These are phyloP conservation scores for Pouteria campechiana DNA, from an alignment of 179 eudicot genomes.

Conservation along the genomic window DNA sequence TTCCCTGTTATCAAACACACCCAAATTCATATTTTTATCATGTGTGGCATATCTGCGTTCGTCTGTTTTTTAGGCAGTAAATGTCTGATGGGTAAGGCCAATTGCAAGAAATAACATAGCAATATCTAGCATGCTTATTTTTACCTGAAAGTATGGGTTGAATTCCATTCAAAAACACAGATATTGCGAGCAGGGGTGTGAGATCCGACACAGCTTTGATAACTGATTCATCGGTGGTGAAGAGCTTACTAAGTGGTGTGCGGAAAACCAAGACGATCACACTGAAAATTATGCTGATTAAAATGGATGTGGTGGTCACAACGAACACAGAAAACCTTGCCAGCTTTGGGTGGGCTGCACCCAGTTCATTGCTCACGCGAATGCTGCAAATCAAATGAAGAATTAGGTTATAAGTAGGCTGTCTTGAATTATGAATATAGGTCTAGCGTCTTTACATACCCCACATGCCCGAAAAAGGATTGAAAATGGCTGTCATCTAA, in stretches of 20 bases:
- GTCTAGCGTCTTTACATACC: too few relatives aligned
- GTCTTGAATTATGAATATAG: too few relatives aligned
- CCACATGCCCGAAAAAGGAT: too few relatives aligned
- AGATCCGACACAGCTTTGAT: conserved; percentile 8
- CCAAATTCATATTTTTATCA: too few relatives aligned
- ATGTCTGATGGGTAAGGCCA: too few relatives aligned
- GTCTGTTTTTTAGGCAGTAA: too few relatives aligned
- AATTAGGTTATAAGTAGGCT: too few relatives aligned
- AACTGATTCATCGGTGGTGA: conserved; percentile 10
- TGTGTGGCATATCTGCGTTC: too few relatives aligned
- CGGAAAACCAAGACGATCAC: conserved; percentile 7
- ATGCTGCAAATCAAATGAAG: conserved; percentile 13
- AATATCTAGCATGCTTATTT: too few relatives aligned
- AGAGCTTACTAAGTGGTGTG: conserved; percentile 9
- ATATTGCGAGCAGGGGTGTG: conserved; percentile 20
- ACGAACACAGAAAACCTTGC: conserved; percentile 14
- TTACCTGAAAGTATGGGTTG: conserved; percentile 21
- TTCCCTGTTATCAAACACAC: too few relatives aligned
- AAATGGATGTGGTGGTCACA: conserved; percentile 7
- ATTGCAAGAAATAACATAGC: too few relatives aligned
- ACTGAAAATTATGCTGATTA: conserved; percentile 11
- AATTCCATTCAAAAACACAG: conserved; percentile 20
- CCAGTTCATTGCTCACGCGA: conserved; percentile 18
- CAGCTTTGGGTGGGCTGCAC: conserved; percentile 16
- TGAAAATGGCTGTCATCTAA: too few relatives aligned